A percentile compares a stretch with the other conserved stretches of the same genome.
phyloP scores from a whole-genome alignment of 176 grass and related monocot genomes.

The Typha latifolia region DNA sequence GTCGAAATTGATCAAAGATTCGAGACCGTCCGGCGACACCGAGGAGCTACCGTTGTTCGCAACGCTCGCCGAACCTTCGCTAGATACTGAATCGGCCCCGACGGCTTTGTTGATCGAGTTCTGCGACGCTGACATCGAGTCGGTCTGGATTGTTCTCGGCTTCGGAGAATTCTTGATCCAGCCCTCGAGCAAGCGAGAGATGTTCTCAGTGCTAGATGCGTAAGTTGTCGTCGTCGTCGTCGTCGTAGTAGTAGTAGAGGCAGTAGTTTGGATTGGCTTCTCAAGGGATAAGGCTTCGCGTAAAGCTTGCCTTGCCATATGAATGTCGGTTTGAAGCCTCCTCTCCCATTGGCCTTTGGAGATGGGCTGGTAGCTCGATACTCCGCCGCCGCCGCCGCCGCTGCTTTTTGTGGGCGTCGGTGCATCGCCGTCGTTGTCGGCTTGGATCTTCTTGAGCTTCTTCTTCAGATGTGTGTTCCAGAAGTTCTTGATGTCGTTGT shows the following conservation, averaged over 20 bases:
- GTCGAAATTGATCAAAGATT: slow-evolving; percentile 7
- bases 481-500: slow-evolving; percentile 99
- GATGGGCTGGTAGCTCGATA: slow-evolving; percentile 5
- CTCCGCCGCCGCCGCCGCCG: background rate
- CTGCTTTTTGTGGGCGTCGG: background rate
- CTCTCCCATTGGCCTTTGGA: slow-evolving; percentile 93
- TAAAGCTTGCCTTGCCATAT: slow-evolving; percentile 77
- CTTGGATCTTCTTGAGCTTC: slow-evolving; percentile 72
- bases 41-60: background rate
- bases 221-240: slow-evolving; percentile 33
- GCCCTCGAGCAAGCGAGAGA: slow-evolving; percentile 66
- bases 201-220: slow-evolving; percentile 86
- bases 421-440: slow-evolving; percentile 6
- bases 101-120: slow-evolving; percentile 27
- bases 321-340: slow-evolving; percentile 85
- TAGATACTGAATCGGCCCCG: slow-evolving; percentile 35
- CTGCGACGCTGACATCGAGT: slow-evolving; percentile 9
- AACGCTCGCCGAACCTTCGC: background rate
- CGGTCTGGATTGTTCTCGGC: slow-evolving; percentile 6
- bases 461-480: slow-evolving; percentile 98
- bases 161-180: slow-evolving; percentile 43
- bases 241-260: background rate
- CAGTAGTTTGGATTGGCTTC: background rate
- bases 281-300: slow-evolving; percentile 70
- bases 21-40: background rate